Evolutionary conservation across 75 land plant genomes (phyloP).

Genomic region (Isoetes taiwanensis): DNA sequence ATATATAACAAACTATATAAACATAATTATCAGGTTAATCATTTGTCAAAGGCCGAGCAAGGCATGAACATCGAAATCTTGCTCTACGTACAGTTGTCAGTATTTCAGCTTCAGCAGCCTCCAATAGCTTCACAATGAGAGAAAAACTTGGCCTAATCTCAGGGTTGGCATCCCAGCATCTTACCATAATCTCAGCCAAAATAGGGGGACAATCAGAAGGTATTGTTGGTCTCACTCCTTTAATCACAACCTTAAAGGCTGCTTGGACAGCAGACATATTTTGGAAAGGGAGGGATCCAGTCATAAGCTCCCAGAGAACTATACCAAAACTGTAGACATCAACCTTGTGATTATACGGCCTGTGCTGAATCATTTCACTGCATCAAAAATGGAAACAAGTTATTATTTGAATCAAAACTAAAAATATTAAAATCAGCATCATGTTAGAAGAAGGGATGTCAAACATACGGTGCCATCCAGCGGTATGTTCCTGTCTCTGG

Average conservation of each 20-base stretch:
- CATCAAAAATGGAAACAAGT: background rate
- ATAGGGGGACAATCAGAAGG: constrained; percentile 61
- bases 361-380: constrained; percentile 88
- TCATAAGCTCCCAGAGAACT: constrained; percentile 84
- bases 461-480: constrained; percentile 80
- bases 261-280: constrained; percentile 90
- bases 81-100: constrained; percentile 71
- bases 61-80: constrained; percentile 58
- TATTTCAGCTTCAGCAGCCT: constrained; percentile 62
- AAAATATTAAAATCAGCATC: background rate
- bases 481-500: constrained; percentile 71
- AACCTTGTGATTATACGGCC: constrained; percentile 64
- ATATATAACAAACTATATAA: too few relatives aligned
- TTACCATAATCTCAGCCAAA: constrained; percentile 61
- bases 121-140: constrained; percentile 65
- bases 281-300: constrained; percentile 70
- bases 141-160: constrained; percentile 59
- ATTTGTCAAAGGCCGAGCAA: constrained; percentile 53
- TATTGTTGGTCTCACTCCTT: constrained; percentile 53
- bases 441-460: background rate
- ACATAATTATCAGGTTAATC: too few relatives aligned
- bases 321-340: constrained; percentile 95
- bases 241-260: constrained; percentile 86
- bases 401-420: background rate
- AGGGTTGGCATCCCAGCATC: constrained; percentile 85